Base-by-base conservation (phyloP, 768 basidiomycete species). In the Phanerochaete carnosa region DNA sequence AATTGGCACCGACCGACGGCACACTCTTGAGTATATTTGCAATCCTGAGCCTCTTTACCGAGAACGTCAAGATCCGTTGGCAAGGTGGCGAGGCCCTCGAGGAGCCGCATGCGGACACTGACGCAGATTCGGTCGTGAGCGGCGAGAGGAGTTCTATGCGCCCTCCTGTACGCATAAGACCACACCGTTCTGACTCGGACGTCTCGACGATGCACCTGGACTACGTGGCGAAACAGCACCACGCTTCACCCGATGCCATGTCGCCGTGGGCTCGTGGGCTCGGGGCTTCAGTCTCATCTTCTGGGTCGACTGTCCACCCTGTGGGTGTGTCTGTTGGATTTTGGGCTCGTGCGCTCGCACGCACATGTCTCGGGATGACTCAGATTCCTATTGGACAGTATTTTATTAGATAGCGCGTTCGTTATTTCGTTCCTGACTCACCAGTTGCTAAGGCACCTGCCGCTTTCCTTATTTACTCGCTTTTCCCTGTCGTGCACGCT, bases 11-110 rank as follows among this genome's bases (percentile, higher is more conserved):
- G n/a, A n/a, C n/a, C n/a, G 96, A 97, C 4, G 97, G 97, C 22
- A 99, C 95, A 0, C 78, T 99, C 13, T 96, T 94, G 26, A 95
- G 93, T 69, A 79, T 98, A 43, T 99, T 99, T 76, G 98, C 95
- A 5, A 99, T 99, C 72, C 82, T 99, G 51, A 90, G 90, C 63
- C 83, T 99, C 50, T 98, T 99, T 77, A 99, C 97, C 5, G 96
- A 98, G 74, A 87, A 94, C 70, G 86, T 94, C 62, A 88, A 90
- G 72, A 86, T 94, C 72, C 90, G 91, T 63, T 98, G 96, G 94
- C 89, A 94, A 72, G 89, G 92, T 63, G 84, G 84, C 33, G 75
- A 65, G 29, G 63, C 71, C 25, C 55, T 58, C 2, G 62, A 62
- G 15, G 66, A 68, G 23, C 63, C 35, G 22, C 46, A 64, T n/a